Base-by-base conservation (phyloP, 2,329 filamentous ascomycete genomes). In the Aaosphaeria arxii region DNA sequence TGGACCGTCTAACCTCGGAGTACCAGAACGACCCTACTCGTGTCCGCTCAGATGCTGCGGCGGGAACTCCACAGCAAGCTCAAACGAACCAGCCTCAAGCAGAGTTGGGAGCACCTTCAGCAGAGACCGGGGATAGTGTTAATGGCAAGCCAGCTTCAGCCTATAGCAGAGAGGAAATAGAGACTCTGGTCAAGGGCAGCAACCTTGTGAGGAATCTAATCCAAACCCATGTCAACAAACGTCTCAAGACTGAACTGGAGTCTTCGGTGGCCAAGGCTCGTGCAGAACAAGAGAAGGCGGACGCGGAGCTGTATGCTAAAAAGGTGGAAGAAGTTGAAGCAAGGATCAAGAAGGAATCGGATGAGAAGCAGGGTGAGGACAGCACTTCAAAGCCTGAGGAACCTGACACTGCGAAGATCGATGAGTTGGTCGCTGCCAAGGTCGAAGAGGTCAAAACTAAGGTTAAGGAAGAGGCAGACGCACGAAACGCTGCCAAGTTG, bases 401-500 rank as follows among this genome's bases (percentile, higher is more conserved):
- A 41, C 7, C 3, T 17, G 24, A 7, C 24, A n/a, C n/a, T 9
- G 33, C 33, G 7, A n/a, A 36, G 33, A 9, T 9, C 9, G 33
- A 36, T 9, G 58, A 70, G 45, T 67, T 68, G 48, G 52, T 72
- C 17, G 69, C 67, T 48, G 62, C 71, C 42, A 58, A 71, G 24
- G 17, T 46, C 5, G 39, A 53, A 49, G 42, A 56, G 44, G 42
- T 56, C 17, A 56, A 70, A 45, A 69, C 57, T 33, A 35, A 74
- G 40, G 54, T 62, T 17, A 61, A 57, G 54, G 52, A 63, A 11
- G 58, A 64, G n/a, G 74, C 77, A 46, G 80, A 85, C 52, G 79
- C 87, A 66, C 86, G 38, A 42, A 56, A 46, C 33, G 57, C 85
- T 3, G 81, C 87, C 44, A 80, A 87, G 52, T 80, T 94, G 73